phyloP scores from a whole-genome alignment of 768 basidiomycete genomes.

The Lactarius quietus region DNA sequence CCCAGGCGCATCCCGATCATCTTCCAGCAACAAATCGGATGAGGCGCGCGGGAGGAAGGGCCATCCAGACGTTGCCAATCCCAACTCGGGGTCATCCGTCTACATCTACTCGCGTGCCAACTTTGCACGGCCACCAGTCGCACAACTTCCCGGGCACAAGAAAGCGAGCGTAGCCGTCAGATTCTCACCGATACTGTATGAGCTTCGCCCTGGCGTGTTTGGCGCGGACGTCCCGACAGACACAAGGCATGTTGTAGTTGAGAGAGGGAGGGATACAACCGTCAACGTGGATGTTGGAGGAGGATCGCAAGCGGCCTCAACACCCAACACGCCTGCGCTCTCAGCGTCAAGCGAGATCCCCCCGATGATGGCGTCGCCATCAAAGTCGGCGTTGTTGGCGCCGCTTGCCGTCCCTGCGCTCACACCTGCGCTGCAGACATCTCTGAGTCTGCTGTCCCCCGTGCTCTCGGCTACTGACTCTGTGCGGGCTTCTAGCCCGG shows the following conservation, averaged over 20 bases:
- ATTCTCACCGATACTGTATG: slow-evolving; percentile 92
- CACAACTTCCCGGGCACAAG: slow-evolving; percentile 93
- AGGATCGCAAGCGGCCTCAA: slow-evolving; percentile 9
- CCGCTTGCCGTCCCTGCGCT: slow-evolving; percentile 23
- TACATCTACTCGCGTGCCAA: slow-evolving; percentile 97
- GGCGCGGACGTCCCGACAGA: slow-evolving; percentile 37
- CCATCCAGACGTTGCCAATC: slow-evolving; percentile 41
- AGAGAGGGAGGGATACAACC: slow-evolving; percentile 59
- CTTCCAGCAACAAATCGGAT: slow-evolving; percentile 37
- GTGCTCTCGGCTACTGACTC: slow-evolving; percentile 48
- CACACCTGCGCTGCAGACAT: slow-evolving; percentile 7
- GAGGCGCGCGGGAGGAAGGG: slow-evolving; percentile 53
- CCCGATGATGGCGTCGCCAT: slow-evolving; percentile 25
- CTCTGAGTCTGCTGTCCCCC: slow-evolving; percentile 42
- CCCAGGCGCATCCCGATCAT: slow-evolving; percentile 35
- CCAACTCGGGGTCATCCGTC: slow-evolving; percentile 57
- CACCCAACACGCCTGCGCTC: slow-evolving; percentile 19
- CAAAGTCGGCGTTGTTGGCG: slow-evolving; percentile 25
- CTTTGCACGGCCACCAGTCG: slow-evolving; percentile 88
- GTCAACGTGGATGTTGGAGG: slow-evolving; percentile 52
- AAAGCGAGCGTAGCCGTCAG: slow-evolving; percentile 92
- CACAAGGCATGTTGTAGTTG: slow-evolving; percentile 57
- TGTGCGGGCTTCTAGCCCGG: slow-evolving; percentile 33
- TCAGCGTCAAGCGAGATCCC: slow-evolving; percentile 20
- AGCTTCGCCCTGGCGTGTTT: slow-evolving; percentile 64